These are phyloP conservation scores for Buxus sempervirens DNA, from an alignment of 164 flowering plant genomes.

Conservation along the genomic window DNA sequence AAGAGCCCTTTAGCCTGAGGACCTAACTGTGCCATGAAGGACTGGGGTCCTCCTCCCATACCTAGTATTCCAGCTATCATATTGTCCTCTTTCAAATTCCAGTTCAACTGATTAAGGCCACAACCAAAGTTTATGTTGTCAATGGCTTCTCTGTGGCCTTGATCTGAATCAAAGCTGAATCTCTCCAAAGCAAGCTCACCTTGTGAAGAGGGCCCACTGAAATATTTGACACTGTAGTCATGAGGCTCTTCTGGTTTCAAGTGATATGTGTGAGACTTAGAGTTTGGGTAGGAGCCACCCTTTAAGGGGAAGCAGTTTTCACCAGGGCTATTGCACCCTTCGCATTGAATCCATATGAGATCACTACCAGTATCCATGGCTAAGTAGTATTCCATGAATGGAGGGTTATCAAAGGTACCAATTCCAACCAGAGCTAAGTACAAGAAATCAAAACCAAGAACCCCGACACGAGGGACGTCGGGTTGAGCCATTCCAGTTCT, in stretches of 20 bases:
- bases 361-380: constrained; percentile 9
- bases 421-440: not conserved
- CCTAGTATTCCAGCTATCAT: not conserved
- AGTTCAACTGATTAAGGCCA: not conserved
- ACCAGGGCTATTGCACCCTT: constrained; percentile 1
- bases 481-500: not conserved
- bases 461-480: not conserved
- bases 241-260: not conserved
- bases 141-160: not conserved
- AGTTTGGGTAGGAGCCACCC: not conserved
- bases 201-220: not conserved
- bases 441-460: not conserved
- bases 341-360: constrained; percentile 13
- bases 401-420: not conserved
- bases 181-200: not conserved
- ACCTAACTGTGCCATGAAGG: not conserved
- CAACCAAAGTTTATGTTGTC: not conserved
- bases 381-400: not conserved
- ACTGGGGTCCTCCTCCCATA: not conserved
- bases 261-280: not conserved
- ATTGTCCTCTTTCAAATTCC: not conserved
- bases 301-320: constrained; percentile 1
- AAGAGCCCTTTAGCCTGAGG: not conserved
- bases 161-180: not conserved
- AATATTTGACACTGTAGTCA: not conserved